Evolutionary conservation across 208 protist species (phyloP).

Genomic region (Acanthamoeba castellanii): DNA sequence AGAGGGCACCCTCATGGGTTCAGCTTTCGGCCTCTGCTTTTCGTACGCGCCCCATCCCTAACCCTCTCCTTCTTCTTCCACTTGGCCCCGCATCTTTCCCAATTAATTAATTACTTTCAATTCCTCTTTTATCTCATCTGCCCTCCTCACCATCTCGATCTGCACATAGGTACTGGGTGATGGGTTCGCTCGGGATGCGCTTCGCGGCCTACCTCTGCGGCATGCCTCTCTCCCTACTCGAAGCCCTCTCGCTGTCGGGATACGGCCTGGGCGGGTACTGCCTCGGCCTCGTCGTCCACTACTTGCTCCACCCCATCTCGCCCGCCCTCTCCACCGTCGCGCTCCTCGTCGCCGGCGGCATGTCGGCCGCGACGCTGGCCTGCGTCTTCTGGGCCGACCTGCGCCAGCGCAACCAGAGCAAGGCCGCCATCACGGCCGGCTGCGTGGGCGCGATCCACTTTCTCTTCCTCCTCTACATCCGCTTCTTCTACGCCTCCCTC

Average conservation of each 20-base stretch:
- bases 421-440: background rate
- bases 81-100: too few relatives aligned
- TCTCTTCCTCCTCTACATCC: conserved; percentile 36
- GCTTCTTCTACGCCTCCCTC: conserved; percentile 32
- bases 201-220: background rate
- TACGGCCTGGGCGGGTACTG: background rate
- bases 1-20: conserved; percentile 32
- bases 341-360: background rate
- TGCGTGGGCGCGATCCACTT: conserved; percentile 14
- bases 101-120: too few relatives aligned
- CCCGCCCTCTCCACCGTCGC: background rate
- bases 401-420: background rate
- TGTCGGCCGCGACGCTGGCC: background rate
- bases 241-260: background rate
- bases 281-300: background rate
- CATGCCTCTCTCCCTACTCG: background rate
- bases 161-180: background rate
- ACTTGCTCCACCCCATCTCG: conserved; percentile 9
- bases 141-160: too few relatives aligned
- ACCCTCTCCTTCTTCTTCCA: background rate
- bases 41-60: background rate
- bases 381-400: background rate
- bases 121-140: too few relatives aligned
- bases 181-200: background rate
- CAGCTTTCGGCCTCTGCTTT: conserved; percentile 12